Percentiles rank a stretch among this genome's conserved stretches.
Conservation (phyloP, 2,329 filamentous ascomycete species). For the Hypocreales sp. region DNA sequence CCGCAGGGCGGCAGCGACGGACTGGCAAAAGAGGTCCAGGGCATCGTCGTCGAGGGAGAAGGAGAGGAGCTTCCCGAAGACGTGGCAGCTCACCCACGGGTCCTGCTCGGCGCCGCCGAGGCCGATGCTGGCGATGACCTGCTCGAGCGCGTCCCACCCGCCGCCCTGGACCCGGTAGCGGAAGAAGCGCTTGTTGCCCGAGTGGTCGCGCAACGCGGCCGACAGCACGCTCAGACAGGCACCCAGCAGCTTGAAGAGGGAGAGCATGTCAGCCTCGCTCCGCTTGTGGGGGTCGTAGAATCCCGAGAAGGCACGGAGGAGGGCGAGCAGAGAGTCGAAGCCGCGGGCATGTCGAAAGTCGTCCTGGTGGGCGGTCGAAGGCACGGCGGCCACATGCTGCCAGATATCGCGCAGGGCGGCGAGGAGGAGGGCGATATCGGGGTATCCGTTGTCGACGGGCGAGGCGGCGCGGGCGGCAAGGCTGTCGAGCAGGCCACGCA, state of each 20-base stretch:
- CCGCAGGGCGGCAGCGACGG: constrained; percentile 22
- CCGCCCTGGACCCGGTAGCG: constrained; percentile 57
- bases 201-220: constrained; percentile 59
- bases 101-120: constrained; percentile 52
- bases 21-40: constrained; percentile 52
- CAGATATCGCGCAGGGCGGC: constrained; percentile 49
- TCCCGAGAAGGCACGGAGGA: constrained; percentile 56
- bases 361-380: constrained; percentile 46
- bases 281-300: constrained; percentile 57
- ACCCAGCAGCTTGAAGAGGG: constrained; percentile 55
- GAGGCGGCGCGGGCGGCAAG: constrained; percentile 20
- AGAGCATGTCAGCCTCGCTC: constrained; percentile 44
- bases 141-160: constrained; percentile 65
- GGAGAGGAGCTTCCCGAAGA: constrained; percentile 70
- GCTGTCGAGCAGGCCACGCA: constrained; percentile 37
- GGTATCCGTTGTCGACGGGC: constrained; percentile 24
- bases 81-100: constrained; percentile 49
- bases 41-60: constrained; percentile 70
- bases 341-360: constrained; percentile 70
- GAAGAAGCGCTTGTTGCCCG: constrained; percentile 82
- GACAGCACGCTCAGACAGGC: constrained; percentile 59
- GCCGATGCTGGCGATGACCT: constrained; percentile 53
- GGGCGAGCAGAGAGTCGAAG: constrained; percentile 57
- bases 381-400: constrained; percentile 38
- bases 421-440: constrained; percentile 30